Percentiles rank a stretch among this genome's conserved stretches.
phyloP scores from a whole-genome alignment of 768 basidiomycete species.

The Clitopilus passeckerianus region DNA sequence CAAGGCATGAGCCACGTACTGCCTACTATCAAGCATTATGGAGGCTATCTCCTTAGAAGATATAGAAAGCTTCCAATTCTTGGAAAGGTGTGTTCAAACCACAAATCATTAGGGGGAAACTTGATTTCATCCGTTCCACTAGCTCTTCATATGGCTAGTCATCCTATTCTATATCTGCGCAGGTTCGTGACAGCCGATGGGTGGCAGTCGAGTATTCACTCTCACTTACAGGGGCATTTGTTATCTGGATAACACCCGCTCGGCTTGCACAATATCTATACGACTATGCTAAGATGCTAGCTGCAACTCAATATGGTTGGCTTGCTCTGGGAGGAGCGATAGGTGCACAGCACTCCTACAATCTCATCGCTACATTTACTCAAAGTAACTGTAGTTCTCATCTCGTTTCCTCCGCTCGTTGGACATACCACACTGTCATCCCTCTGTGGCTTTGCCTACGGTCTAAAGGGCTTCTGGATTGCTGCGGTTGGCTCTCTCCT shows the following conservation, averaged over 20 bases:
- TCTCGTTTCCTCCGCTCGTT: slow-evolving; percentile 56
- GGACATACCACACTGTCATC: slow-evolving; percentile 66
- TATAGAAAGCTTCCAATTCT: slow-evolving; percentile 46
- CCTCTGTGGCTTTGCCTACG: slow-evolving; percentile 80
- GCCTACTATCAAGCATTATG: slow-evolving; percentile 25
- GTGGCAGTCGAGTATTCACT: neutral
- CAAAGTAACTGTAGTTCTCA: slow-evolving; percentile 27
- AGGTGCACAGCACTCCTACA: slow-evolving; percentile 30
- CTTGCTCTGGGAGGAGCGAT: slow-evolving; percentile 46
- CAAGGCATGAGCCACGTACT: neutral
- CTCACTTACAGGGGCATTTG: slow-evolving; percentile 25
- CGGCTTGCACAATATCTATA: slow-evolving; percentile 69
- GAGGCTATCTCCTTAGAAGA: slow-evolving; percentile 24
- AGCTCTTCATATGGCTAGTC: slow-evolving; percentile 59
- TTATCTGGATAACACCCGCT: slow-evolving; percentile 53
- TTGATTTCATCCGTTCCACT: slow-evolving; percentile 9
- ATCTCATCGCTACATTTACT: neutral
- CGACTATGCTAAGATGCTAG: slow-evolving; percentile 59
- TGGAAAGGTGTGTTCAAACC: slow-evolving; percentile 44
- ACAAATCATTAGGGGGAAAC: neutral
- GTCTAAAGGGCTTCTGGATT: slow-evolving; percentile 70
- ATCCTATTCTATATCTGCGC: slow-evolving; percentile 49
- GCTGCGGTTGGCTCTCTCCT: slow-evolving; percentile 54
- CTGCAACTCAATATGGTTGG: slow-evolving; percentile 58
- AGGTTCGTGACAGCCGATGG: slow-evolving; percentile 17